A percentile compares a stretch with the other conserved stretches of the same genome.
phyloP scores from a whole-genome alignment of 2,329 filamentous ascomycete species.

The Furcasterigmium sp. region DNA sequence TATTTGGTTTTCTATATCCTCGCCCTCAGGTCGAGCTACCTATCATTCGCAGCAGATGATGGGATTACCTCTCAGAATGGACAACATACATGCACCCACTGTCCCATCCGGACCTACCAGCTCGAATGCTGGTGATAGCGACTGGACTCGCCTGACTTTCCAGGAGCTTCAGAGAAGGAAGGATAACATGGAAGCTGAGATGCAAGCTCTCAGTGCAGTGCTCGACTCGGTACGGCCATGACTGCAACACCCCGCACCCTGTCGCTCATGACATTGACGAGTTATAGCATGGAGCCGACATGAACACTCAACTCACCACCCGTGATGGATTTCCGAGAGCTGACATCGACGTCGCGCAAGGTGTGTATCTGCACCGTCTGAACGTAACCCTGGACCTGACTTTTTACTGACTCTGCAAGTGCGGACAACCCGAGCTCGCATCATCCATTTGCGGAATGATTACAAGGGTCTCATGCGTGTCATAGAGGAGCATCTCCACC shows the following conservation, averaged over 20 bases:
- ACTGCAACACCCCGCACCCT: not conserved
- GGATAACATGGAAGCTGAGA: constrained; percentile 76
- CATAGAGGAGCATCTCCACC: constrained; percentile 83
- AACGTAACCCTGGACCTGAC: not conserved
- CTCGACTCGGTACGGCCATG: constrained; percentile 69
- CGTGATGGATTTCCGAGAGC: constrained; percentile 87
- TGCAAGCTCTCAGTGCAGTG: constrained; percentile 77
- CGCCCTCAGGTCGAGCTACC: too few species aligned
- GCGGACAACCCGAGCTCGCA: constrained; percentile 84
- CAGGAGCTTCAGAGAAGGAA: constrained; percentile 80
- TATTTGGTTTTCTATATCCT: too few species aligned
- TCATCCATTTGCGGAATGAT: constrained; percentile 87
- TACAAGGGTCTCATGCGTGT: constrained; percentile 82
- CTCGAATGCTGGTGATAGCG: constrained; percentile 53
- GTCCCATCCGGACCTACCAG: constrained; percentile 71
- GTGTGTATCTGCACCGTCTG: constrained; percentile 40
- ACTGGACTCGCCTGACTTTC: constrained; percentile 62
- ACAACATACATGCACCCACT: constrained; percentile 53
- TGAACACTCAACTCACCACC: constrained; percentile 84
- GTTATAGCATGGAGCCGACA: constrained; percentile 78
- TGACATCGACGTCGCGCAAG: constrained; percentile 93
- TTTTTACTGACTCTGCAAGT: constrained; percentile 45
- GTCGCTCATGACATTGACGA: constrained; percentile 2
- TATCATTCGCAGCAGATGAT: too few species aligned
- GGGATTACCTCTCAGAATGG: constrained; percentile 35